Conservation (phyloP, 768 basidiomycete genomes). For the Lepiota venenata region DNA sequence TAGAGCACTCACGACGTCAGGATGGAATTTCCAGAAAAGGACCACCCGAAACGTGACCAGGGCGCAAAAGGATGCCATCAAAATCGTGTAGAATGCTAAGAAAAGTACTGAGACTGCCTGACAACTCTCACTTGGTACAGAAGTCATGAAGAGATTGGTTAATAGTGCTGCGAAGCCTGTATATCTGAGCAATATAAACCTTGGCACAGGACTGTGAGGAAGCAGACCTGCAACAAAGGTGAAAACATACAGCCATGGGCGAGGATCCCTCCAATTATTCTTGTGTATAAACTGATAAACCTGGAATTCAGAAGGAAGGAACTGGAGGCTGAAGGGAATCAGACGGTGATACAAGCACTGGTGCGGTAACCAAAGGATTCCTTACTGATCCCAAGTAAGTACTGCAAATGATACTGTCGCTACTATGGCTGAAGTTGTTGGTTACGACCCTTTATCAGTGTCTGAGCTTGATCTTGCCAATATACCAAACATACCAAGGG, state of each 20-base stretch:
- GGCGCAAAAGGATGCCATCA: conserved; percentile 26
- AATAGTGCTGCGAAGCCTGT: conserved; percentile 26
- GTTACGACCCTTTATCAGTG: neutral
- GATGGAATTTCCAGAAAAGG: conserved; percentile 28
- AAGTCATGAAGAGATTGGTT: conserved; percentile 24
- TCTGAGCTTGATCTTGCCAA: too few relatives aligned
- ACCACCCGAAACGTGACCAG: conserved; percentile 31
- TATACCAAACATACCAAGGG: neutral
- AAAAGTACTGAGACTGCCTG: conserved; percentile 26
- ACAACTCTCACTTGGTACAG: conserved; percentile 25
- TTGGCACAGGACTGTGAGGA: conserved; percentile 5
- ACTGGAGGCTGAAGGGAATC: neutral
- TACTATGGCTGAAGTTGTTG: neutral
- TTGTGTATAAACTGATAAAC: conserved; percentile 20
- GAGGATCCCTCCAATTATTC: conserved; percentile 22
- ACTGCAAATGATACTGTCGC: conserved; percentile 3
- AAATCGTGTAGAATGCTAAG: conserved; percentile 25
- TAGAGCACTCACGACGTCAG: conserved; percentile 17
- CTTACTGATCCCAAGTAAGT: conserved; percentile 6
- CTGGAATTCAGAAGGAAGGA: conserved; percentile 24
- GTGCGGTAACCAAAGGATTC: neutral
- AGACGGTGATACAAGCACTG: neutral
- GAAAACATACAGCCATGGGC: conserved; percentile 28
- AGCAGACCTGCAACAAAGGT: neutral
- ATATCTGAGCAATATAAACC: conserved; percentile 31